A percentile compares a stretch with the other conserved stretches of the same genome.
phyloP scores from a whole-genome alignment of 192 early-diverging fungal genomes.

The Martensiomyces pterosporus region DNA sequence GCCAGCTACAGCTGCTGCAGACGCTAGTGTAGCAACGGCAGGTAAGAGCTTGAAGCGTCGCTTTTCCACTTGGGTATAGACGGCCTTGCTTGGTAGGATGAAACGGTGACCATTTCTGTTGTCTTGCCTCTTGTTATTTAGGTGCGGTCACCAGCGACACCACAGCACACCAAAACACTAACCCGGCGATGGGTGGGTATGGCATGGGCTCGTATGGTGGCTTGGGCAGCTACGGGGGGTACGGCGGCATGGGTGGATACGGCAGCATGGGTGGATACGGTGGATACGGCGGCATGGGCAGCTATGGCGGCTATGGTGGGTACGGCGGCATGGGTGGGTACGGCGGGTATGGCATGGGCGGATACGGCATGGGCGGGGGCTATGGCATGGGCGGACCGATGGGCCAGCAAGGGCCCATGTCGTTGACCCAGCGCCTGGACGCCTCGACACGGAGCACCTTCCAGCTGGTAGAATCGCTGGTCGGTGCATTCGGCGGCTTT shows the following conservation, averaged over 20 bases:
- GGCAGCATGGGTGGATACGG: slow-evolving; percentile 42
- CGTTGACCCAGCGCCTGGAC: slow-evolving; percentile 80
- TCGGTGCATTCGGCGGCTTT: slow-evolving; percentile 96
- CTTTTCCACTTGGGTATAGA: no score
- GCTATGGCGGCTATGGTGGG: slow-evolving; percentile 41
- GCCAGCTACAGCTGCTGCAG: slow-evolving; percentile 21
- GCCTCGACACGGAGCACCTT: slow-evolving; percentile 90
- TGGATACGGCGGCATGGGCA: slow-evolving; percentile 30
- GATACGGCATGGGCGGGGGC: slow-evolving; percentile 50
- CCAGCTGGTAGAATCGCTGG: slow-evolving; percentile 86
- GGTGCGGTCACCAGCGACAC: slow-evolving; percentile 2
- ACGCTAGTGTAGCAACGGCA: slow-evolving; percentile 28
- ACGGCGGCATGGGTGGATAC: slow-evolving; percentile 24
- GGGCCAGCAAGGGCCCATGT: slow-evolving; percentile 52
- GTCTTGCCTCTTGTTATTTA: not conserved
- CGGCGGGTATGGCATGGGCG: slow-evolving; percentile 46
- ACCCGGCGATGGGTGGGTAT: slow-evolving; percentile 11
- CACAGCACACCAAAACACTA: slow-evolving; percentile 5
- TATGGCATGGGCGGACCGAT: slow-evolving; percentile 62
- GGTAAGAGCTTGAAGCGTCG: no score
- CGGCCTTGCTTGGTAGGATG: no score
- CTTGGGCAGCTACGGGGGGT: slow-evolving; percentile 51
- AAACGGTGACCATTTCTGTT: no score
- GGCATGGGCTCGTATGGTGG: slow-evolving; percentile 54
- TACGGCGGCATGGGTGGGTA: slow-evolving; percentile 54